phyloP scores from a whole-genome alignment of 768 basidiomycete genomes.

The Rubroboletus satanas region DNA sequence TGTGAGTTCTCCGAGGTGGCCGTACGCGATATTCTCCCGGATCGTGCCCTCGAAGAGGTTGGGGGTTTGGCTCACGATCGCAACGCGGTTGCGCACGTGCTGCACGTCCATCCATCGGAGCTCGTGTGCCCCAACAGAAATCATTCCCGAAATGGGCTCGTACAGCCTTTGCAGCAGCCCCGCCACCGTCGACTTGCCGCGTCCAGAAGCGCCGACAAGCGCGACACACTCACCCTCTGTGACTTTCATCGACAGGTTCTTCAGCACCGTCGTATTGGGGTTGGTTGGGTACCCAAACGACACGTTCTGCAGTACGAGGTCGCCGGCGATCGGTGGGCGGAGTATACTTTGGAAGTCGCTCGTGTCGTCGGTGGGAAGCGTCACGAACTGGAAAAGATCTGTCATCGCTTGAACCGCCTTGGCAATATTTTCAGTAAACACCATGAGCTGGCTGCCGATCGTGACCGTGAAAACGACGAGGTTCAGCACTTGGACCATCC shows the following conservation, averaged over 20 bases:
- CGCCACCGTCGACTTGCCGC: conserved; percentile 90
- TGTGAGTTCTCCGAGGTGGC: conserved; percentile 44
- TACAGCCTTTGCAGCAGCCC: conserved; percentile 85
- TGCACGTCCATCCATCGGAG: conserved; percentile 58
- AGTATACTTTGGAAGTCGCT: conserved; percentile 71
- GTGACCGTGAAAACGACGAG: too few relatives aligned
- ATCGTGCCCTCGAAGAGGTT: conserved; percentile 88
- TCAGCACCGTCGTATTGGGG: conserved; percentile 67
- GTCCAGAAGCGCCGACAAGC: conserved; percentile 90
- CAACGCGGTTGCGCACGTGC: conserved; percentile 78
- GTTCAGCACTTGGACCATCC: too few relatives aligned
- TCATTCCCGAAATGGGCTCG: conserved; percentile 64
- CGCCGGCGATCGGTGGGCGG: conserved; percentile 61
- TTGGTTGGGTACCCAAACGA: conserved; percentile 83
- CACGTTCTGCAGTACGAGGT: conserved; percentile 69
- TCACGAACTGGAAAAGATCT: too few relatives aligned
- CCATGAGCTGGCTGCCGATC: too few relatives aligned
- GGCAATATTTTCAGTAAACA: too few relatives aligned
- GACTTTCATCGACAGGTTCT: conserved; percentile 62
- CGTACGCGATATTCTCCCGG: conserved; percentile 84
- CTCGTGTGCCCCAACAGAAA: conserved; percentile 53
- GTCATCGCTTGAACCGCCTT: too few relatives aligned
- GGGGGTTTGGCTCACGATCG: conserved; percentile 84
- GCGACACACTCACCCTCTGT: conserved; percentile 81
- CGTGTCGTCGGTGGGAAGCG: conserved; percentile 51